phyloP scores from a whole-genome alignment of 2,329 filamentous ascomycete species.

The Helminthosporium solani region DNA sequence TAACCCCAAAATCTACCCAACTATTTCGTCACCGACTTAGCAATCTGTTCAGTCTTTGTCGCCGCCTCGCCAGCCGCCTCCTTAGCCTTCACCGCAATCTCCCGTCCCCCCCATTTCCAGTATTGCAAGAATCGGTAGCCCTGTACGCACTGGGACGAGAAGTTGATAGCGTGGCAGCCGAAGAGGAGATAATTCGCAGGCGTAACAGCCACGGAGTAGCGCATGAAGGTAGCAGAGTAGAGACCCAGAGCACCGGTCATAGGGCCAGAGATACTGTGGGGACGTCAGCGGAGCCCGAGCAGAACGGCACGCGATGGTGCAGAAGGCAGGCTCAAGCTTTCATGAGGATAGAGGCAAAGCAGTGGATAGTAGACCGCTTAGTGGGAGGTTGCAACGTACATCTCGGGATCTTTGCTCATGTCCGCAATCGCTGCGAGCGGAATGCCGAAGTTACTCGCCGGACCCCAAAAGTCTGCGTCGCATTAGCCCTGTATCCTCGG shows the following conservation, averaged over 20 bases:
- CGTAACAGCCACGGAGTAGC: constrained; percentile 63
- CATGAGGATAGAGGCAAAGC: not conserved
- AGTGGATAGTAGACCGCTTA: not conserved
- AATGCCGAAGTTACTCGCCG: constrained; percentile 56
- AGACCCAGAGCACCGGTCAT: constrained; percentile 63
- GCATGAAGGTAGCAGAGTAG: constrained; percentile 67
- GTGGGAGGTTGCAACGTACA: constrained; percentile 39
- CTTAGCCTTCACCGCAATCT: constrained; percentile 44
- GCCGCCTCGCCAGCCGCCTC: constrained; percentile 35
- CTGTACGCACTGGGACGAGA: constrained; percentile 60
- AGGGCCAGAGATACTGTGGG: constrained; percentile 60
- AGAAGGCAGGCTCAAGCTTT: not conserved
- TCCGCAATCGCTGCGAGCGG: constrained; percentile 56
- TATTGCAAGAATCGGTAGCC: constrained; percentile 63
- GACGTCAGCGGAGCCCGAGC: not conserved
- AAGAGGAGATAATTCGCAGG: constrained; percentile 69
- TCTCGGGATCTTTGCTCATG: constrained; percentile 55
- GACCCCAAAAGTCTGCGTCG: constrained; percentile 54
- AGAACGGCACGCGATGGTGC: not conserved
- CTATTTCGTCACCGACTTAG: constrained; percentile 6
- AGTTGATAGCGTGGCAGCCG: constrained; percentile 67
- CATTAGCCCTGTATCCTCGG: not conserved
- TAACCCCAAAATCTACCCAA: not conserved
- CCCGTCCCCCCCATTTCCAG: constrained; percentile 55
- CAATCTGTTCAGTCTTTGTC: constrained; percentile 11